These are phyloP conservation scores for Eucommia ulmoides DNA, from an alignment of 257 asterid genomes.

Conservation along the genomic window DNA sequence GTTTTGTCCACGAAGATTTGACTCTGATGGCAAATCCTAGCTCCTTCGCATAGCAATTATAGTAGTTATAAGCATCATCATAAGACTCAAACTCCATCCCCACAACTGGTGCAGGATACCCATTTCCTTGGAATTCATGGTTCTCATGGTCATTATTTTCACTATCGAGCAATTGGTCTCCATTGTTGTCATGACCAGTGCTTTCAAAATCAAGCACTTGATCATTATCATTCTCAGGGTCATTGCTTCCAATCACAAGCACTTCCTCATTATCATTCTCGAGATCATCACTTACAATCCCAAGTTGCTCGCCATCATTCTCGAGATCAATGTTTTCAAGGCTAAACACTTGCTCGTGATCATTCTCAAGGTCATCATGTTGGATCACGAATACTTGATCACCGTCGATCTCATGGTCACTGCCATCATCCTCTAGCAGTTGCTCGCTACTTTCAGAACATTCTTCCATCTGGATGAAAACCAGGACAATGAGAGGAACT, in stretches of 20 bases:
- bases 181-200: constrained; percentile 14
- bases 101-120: constrained; percentile 32
- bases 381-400: constrained; percentile 18
- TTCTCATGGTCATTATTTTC: constrained; percentile 10
- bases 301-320: constrained; percentile 14
- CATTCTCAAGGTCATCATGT: constrained; percentile 18
- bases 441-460: constrained; percentile 34
- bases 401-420: constrained; percentile 16
- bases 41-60: constrained; percentile 58
- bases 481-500: too few relatives aligned
- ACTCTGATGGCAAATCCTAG: constrained; percentile 72
- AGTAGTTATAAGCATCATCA: constrained; percentile 77
- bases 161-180: constrained; percentile 15
- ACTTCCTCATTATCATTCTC: constrained; percentile 17
- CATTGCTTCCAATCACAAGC: constrained; percentile 9
- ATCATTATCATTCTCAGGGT: constrained; percentile 17
- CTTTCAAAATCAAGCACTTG: constrained; percentile 17
- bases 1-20: constrained; percentile 78
- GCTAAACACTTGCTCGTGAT: constrained; percentile 21
- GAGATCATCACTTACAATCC: constrained; percentile 9
- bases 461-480: constrained; percentile 37
- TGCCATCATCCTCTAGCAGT: constrained; percentile 22
- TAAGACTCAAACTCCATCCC: constrained; percentile 84
- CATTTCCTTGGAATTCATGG: constrained; percentile 5
- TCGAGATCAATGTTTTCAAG: constrained; percentile 19